phyloP scores from a whole-genome alignment of 176 grass and related monocot genomes.

The Poa annua region DNA sequence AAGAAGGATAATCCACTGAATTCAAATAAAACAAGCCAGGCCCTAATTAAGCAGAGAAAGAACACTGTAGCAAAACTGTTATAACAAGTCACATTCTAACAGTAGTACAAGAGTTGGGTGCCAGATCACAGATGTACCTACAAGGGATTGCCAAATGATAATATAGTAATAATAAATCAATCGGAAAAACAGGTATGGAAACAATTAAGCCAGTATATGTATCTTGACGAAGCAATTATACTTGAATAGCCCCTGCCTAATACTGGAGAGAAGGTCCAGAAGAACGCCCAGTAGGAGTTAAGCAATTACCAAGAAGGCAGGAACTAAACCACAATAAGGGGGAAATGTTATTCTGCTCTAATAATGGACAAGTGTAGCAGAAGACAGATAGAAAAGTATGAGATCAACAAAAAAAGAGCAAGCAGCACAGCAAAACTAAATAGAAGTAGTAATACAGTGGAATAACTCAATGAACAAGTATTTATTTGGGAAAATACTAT shows the following conservation, averaged over 20 bases:
- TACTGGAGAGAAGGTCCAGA: constrained; percentile 1
- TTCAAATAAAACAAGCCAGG: constrained; percentile 27
- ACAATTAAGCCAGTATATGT: constrained; percentile 19
- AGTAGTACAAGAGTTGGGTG: neutral
- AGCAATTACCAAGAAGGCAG: neutral
- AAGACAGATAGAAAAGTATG: constrained; percentile 2
- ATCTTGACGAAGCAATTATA: neutral
- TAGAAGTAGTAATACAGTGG: constrained; percentile 14
- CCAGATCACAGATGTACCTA: neutral
- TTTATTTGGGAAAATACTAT: constrained; percentile 4
- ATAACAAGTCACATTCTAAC: neutral
- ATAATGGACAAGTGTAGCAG: constrained; percentile 19
- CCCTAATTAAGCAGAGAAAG: constrained; percentile 4
- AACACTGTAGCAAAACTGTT: neutral
- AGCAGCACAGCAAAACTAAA: constrained; percentile 19
- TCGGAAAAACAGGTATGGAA: neutral
- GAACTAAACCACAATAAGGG: neutral
- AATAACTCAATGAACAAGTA: neutral
- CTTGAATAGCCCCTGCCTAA: neutral
- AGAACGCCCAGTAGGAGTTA: constrained; percentile 9
- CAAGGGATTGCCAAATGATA: constrained; percentile 14
- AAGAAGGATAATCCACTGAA: constrained; percentile 9
- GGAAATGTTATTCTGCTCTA: neutral
- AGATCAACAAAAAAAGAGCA: constrained; percentile 8
- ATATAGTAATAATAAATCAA: constrained; percentile 19